Evolutionary conservation across 257 asterid species (phyloP), one percentile per base, ranked within the genome.

Genomic region (Ocimum tenuiflorum): DNA sequence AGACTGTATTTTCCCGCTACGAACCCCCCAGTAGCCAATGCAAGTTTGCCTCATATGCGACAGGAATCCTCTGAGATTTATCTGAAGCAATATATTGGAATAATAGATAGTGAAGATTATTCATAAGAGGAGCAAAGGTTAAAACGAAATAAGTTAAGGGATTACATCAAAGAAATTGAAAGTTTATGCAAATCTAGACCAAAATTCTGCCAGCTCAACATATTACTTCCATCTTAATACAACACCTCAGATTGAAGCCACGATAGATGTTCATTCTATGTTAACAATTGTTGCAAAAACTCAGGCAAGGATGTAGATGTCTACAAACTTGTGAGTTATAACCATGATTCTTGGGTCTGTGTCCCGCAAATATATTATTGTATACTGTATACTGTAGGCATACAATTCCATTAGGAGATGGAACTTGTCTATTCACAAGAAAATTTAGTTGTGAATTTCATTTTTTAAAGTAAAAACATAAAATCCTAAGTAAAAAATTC

Each of bases 11-110:
- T 91, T 91, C 43, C 83, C 82, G 11, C 89, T 82, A 77, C 81
- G 74, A 73, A 88, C 68, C 55, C 96, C 97, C 97, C 97, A 91
- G 75, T 91, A 91, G 50, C 91, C 94, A 81, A 80, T 77, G 70
- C 79, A 91, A 68, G 81, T 79, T 80, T 86, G 88, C 33, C 89
- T 86, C 50, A 84, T 82, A 75, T 86, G 96, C 3, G 97, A 87
- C 61, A 88, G 75, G 72, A 74, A 85, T 60, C 94, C 96, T 78
- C 97, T 76, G 55, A 91, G 90, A 71, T 83, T 79, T 78, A 91
- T 88, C 96, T 89, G 86, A 79, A 61, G 42, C 43, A 73, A 52
- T 46, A 15, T 33, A 67, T 61, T 35, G 55, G 42, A 31, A 72
- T 14, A 72, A 54, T 58, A 65, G 18, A 65, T 45, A 27, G 36